Conservation (phyloP, 2,329 filamentous ascomycete species). For the Pseudogymnoascus sp. region DNA sequence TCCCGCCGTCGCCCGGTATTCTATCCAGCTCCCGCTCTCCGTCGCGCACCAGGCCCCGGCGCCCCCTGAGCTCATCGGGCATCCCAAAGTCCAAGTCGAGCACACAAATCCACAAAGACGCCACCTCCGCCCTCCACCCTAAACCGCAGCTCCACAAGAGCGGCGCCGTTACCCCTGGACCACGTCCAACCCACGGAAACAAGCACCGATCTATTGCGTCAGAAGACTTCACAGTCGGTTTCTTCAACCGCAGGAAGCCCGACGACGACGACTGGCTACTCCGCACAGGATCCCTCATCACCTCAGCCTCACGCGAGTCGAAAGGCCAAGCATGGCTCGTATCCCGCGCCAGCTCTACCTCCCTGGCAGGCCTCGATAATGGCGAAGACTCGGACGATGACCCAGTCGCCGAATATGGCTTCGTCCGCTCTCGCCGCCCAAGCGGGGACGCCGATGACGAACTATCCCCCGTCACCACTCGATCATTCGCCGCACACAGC, state of each 20-base stretch:
- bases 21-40: slow-evolving; percentile 42
- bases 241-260: slow-evolving; percentile 9
- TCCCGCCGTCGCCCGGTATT: slow-evolving; percentile 55
- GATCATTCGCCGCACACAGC: slow-evolving; percentile 34
- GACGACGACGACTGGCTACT: slow-evolving; percentile 58
- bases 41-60: slow-evolving; percentile 35
- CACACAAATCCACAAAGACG: slow-evolving; percentile 38
- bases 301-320: slow-evolving; percentile 53
- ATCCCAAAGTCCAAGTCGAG: slow-evolving; percentile 56
- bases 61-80: slow-evolving; percentile 24
- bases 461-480: slow-evolving; percentile 24
- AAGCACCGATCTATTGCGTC: slow-evolving; percentile 17
- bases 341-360: slow-evolving; percentile 57
- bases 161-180: slow-evolving; percentile 20
- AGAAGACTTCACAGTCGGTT: slow-evolving; percentile 16
- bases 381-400: slow-evolving; percentile 46
- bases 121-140: slow-evolving; percentile 10
- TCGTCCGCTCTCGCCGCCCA: slow-evolving; percentile 32
- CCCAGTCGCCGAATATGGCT: slow-evolving; percentile 42
- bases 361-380: slow-evolving; percentile 43
- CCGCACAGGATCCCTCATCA: slow-evolving; percentile 53
- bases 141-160: slow-evolving; percentile 21
- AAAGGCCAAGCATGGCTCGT: slow-evolving; percentile 63
- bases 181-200: slow-evolving; percentile 11
- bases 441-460: slow-evolving; percentile 30